These are phyloP conservation scores for Salix koriyanagi DNA, from an alignment of 345 rosid genomes.

Conservation along the genomic window DNA sequence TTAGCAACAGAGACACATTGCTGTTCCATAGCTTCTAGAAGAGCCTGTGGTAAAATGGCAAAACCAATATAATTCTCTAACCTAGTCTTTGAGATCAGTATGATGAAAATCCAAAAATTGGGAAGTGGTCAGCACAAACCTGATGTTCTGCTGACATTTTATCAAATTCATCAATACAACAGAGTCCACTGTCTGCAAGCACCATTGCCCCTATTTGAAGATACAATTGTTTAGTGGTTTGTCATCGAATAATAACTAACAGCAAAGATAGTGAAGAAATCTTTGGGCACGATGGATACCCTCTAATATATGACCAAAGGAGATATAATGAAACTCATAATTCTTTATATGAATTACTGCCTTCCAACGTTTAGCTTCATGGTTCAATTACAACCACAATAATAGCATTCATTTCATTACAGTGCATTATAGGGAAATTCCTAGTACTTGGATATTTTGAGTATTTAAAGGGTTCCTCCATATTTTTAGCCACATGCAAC, in stretches of 20 bases:
- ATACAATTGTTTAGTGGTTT: conserved; percentile 10
- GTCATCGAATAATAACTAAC: neutral
- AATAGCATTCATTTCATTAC: neutral
- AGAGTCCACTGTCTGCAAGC: conserved; percentile 89
- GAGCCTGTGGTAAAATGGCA: conserved; percentile 47
- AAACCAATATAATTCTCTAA: conserved; percentile 20
- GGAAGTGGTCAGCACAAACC: conserved; percentile 39
- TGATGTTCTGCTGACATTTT: conserved; percentile 96
- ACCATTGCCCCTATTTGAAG: conserved; percentile 90
- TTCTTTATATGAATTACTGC: neutral
- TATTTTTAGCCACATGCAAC: neutral
- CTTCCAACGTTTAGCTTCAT: neutral
- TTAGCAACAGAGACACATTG: conserved; percentile 97
- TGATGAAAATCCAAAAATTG: conserved; percentile 12
- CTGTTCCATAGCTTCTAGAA: conserved; percentile 99
- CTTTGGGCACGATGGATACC: neutral
- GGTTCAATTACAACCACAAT: too few species aligned
- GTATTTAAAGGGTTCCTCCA: neutral
- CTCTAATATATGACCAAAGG: neutral
- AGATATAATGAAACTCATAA: neutral
- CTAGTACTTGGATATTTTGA: neutral
- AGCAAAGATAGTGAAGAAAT: neutral
- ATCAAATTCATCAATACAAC: conserved; percentile 98
- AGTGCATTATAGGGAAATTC: neutral
- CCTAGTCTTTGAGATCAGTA: conserved; percentile 9